phyloP scores from a whole-genome alignment of 805 yeast genomes.

The Ogataea thermomethanolica region DNA sequence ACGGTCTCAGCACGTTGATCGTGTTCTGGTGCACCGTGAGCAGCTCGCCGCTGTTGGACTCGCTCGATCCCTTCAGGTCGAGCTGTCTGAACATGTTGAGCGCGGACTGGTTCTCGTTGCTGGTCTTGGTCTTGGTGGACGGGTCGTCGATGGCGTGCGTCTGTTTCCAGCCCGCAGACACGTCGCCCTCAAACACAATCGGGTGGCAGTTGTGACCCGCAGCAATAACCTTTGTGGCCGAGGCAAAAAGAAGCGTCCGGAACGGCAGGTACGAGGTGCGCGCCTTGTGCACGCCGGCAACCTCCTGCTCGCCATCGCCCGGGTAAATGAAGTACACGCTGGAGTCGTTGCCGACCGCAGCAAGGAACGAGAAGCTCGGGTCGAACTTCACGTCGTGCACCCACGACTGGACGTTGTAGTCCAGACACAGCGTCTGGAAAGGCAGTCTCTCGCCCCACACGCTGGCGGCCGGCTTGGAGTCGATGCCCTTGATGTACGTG shows the following conservation, averaged over 20 bases:
- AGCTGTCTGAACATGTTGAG: conserved; percentile 92
- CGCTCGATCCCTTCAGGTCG: conserved; percentile 85
- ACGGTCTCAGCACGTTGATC: conserved; percentile 62
- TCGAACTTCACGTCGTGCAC: conserved; percentile 87
- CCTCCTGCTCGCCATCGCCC: conserved; percentile 54
- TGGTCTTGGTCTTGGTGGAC: conserved; percentile 39
- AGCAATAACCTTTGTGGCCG: conserved; percentile 65
- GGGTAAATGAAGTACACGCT: conserved; percentile 80
- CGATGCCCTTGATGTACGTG: conserved; percentile 85
- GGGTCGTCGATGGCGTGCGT: conserved; percentile 62
- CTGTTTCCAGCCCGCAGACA: conserved; percentile 65
- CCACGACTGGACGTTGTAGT: conserved; percentile 77
- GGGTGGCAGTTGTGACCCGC: conserved; percentile 95
- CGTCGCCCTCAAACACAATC: conserved; percentile 72
- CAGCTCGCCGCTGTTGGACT: conserved; percentile 45
- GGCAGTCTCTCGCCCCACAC: conserved; percentile 96
- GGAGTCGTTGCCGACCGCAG: conserved; percentile 83
- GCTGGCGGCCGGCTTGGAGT: conserved; percentile 72
- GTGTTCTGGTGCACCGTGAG: conserved; percentile 90
- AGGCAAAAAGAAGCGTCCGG: conserved; percentile 66
- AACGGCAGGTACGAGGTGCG: conserved; percentile 76
- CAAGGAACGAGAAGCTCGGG: conserved; percentile 73
- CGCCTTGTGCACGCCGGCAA: conserved; percentile 47
- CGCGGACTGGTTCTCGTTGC: conserved; percentile 69
- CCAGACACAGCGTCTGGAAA: conserved; percentile 87